These are phyloP conservation scores for Hypoxylon rickii DNA, from an alignment of 495 filamentous ascomycete species.

Conservation along the genomic window DNA sequence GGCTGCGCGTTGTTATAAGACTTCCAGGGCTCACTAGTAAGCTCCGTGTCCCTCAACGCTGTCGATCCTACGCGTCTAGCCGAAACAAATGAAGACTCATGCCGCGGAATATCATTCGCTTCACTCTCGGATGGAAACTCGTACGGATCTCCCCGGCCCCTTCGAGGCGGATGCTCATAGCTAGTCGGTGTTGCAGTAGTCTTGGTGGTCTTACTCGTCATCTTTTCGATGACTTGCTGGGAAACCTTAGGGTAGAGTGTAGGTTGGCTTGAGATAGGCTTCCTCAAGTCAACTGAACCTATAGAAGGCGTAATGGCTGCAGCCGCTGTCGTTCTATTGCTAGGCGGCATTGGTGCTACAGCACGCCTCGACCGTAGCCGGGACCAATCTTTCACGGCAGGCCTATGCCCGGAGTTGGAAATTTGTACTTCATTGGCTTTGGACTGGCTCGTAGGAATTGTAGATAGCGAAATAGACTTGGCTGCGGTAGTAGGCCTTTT, in stretches of 20 bases:
- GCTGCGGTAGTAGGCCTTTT: not conserved
- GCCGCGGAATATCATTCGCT: not conserved
- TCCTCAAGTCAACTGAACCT: not conserved
- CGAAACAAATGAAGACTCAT: not conserved
- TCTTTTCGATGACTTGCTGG: not conserved
- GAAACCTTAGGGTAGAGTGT: not conserved
- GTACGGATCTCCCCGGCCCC: slow-evolving; percentile 20
- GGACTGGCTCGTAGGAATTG: not conserved
- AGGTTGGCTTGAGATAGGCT: not conserved
- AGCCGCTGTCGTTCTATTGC: not conserved
- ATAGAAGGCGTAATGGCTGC: too few species aligned
- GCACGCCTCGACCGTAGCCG: not conserved
- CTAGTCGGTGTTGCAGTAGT: not conserved
- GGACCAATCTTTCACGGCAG: slow-evolving; percentile 13
- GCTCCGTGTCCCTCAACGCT: too few species aligned
- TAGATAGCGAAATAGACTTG: not conserved
- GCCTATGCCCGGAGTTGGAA: not conserved
- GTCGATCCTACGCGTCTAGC: too few species aligned
- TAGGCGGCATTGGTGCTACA: not conserved
- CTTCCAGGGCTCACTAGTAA: too few species aligned
- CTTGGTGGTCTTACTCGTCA: not conserved
- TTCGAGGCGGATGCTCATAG: not conserved
- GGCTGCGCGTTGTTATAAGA: not conserved
- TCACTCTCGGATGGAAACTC: slow-evolving; percentile 16
- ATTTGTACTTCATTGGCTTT: not conserved